Evolutionary conservation across 129 eudicot genomes (phyloP), one percentile per base, ranked within the genome.

Genomic region (Pittosporum tobira): DNA sequence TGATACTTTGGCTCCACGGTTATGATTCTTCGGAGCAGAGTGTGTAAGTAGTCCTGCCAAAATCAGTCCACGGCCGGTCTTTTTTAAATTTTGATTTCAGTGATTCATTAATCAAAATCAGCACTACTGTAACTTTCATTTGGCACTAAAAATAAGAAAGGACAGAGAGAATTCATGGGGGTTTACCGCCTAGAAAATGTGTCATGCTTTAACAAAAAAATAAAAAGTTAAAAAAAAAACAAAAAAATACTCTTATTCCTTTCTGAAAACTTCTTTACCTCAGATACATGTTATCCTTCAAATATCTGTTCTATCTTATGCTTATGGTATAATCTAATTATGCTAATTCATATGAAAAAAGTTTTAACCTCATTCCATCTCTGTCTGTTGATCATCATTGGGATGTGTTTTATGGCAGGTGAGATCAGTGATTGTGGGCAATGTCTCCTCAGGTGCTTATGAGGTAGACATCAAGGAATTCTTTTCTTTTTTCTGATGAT

Each of bases 401-500:
- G 64, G 51, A 20, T 15, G 24, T 46, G 47, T 51, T n/a, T 66
- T 18, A 23, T 54, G 57, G 24, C 69, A 85, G 95, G 81, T 76
- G 40, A 68, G 68, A 76, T 73, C 86, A 30, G 89, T 85, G 66
- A 78, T 66, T 25, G 87, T 85, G 27, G 73, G 72, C 79, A 81
- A 81, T 76, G 81, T 85, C 22, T 85, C 89, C 79, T 75, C 78
- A 59, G 71, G 87, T 57, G 89, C 87, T 59, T 69, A 87, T 26
- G 89, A 78, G 64, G 81, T 78, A 24, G 95, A 85, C 70, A 73
- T 85, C 68, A 75, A 79, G 77, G 95, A 85, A 71, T 85, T 85
- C 73, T 85, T 85, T 67, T 81, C 95, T 10, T 85, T 85, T 68
- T 81, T 89, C n/a, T n/a, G n/a, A n/a, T 57, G 89, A 89, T 61